Percentiles rank a stretch among this genome's conserved stretches.
These are phyloP conservation scores for Talaromyces marneffei DNA, from an alignment of 2,329 filamentous ascomycete species.

Conservation along the genomic window DNA sequence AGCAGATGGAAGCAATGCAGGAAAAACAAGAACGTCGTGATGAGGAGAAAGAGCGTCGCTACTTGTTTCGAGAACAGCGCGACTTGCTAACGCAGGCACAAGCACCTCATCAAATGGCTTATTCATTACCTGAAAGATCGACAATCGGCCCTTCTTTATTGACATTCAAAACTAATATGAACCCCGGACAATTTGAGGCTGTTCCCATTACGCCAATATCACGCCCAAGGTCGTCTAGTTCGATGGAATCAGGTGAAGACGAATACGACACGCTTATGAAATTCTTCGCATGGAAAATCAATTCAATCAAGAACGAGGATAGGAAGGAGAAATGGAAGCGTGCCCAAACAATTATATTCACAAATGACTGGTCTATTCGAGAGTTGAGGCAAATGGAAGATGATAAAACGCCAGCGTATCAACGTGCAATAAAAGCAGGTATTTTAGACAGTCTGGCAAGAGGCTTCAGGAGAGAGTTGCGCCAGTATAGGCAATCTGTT, in stretches of 20 bases:
- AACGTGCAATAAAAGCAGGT: conserved; percentile 3
- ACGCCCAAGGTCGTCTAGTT: neutral
- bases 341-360: conserved; percentile 1
- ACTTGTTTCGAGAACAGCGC: neutral
- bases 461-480: neutral
- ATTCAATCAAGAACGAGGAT: neutral
- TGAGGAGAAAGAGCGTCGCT: neutral
- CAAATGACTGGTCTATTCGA: too few species aligned
- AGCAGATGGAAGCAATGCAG: too few species aligned
- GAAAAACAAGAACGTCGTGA: too few species aligned
- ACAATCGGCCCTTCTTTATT: neutral
- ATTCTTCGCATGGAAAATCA: conserved; percentile 1
- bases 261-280: neutral
- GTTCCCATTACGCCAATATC: neutral
- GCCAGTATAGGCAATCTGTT: neutral
- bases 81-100: neutral
- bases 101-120: neutral
- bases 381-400: neutral
- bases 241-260: neutral
- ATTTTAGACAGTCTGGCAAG: conserved; percentile 4
- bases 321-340: conserved; percentile 1
- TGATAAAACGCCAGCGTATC: neutral
- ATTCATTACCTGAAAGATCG: too few species aligned
- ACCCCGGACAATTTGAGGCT: too few species aligned
- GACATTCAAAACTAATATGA: too few species aligned